These are phyloP conservation scores for Boletus sp. DNA, from an alignment of 1,284 basidiomycete genomes.

Conservation along the genomic window DNA sequence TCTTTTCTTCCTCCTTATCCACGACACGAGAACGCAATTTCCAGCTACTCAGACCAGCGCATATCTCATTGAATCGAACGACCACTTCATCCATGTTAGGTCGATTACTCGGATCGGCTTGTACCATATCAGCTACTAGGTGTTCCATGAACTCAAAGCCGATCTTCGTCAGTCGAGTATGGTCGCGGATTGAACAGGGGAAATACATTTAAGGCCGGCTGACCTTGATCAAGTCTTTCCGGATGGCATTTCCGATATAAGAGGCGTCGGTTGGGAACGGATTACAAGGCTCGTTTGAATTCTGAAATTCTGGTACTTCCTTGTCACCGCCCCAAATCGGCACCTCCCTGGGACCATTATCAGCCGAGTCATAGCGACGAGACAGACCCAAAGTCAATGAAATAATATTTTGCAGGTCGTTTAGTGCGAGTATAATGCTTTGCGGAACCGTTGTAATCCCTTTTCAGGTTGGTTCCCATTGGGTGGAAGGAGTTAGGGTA, in stretches of 20 bases:
- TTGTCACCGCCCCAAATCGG: conserved; percentile 8
- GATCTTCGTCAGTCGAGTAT: neutral
- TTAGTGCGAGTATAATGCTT: conserved; percentile 20
- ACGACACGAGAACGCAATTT: too few relatives aligned
- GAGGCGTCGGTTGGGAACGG: conserved; percentile 40
- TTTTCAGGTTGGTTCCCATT: neutral
- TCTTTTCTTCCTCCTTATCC: neutral
- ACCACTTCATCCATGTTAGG: neutral
- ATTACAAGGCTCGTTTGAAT: conserved; percentile 18
- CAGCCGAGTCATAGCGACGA: conserved; percentile 17
- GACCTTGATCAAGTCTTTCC: conserved; percentile 31
- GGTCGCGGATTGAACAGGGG: neutral
- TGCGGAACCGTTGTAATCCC: neutral
- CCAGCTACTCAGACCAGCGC: too few relatives aligned
- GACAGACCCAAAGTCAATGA: conserved; percentile 2
- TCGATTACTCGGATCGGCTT: neutral
- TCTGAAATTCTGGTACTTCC: conserved; percentile 26
- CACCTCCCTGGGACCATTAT: conserved; percentile 17
- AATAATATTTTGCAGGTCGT: conserved; percentile 18
- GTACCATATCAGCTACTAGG: neutral
- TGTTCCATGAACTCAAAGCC: neutral
- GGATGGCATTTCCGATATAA: conserved; percentile 35
- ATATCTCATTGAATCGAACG: neutral
- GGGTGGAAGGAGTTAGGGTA: conserved; percentile 18
- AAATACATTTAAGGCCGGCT: neutral